Conservation (phyloP, 2,329 filamentous ascomycete species). For the Exserohilum rostratum region DNA sequence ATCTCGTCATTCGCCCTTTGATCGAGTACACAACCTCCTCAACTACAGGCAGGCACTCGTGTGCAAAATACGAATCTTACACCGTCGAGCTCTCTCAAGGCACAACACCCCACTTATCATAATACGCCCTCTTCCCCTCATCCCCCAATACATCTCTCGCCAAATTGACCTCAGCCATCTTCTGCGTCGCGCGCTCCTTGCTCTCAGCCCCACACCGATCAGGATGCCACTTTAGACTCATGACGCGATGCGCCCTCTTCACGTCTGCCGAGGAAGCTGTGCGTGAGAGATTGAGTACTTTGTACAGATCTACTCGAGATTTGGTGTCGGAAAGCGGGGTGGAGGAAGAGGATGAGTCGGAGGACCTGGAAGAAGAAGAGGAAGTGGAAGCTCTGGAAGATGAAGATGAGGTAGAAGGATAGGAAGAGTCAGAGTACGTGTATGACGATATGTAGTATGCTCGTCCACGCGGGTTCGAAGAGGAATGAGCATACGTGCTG, state of each 20-base stretch:
- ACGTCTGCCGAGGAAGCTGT: slow-evolving; percentile 78
- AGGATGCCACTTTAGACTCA: slow-evolving; percentile 94
- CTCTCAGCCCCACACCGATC: slow-evolving; percentile 56
- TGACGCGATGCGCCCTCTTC: slow-evolving; percentile 93
- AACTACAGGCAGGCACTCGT: too few species aligned
- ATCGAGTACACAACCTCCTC: too few species aligned
- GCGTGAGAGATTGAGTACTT: slow-evolving; percentile 77
- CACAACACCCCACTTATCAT: slow-evolving; percentile 23
- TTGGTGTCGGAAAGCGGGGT: neutral
- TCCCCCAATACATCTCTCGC: slow-evolving; percentile 27
- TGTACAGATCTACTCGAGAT: slow-evolving; percentile 70
- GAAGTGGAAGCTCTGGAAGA: too few species aligned
- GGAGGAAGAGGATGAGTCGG: neutral
- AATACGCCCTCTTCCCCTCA: slow-evolving; percentile 14
- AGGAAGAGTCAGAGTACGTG: too few species aligned
- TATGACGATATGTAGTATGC: too few species aligned
- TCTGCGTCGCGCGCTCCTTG: slow-evolving; percentile 22
- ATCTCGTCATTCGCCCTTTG: too few species aligned
- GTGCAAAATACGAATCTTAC: neutral
- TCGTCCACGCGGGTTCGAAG: too few species aligned
- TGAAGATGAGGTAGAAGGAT: neutral
- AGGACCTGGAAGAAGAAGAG: neutral
- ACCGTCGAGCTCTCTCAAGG: too few species aligned
- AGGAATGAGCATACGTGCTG: too few species aligned
- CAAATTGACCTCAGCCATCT: slow-evolving; percentile 31